A percentile compares a stretch with the other conserved stretches of the same genome.
These are phyloP conservation scores for Euphorbia schlechtendalii DNA, from an alignment of 441 rosid species.

Conservation along the genomic window DNA sequence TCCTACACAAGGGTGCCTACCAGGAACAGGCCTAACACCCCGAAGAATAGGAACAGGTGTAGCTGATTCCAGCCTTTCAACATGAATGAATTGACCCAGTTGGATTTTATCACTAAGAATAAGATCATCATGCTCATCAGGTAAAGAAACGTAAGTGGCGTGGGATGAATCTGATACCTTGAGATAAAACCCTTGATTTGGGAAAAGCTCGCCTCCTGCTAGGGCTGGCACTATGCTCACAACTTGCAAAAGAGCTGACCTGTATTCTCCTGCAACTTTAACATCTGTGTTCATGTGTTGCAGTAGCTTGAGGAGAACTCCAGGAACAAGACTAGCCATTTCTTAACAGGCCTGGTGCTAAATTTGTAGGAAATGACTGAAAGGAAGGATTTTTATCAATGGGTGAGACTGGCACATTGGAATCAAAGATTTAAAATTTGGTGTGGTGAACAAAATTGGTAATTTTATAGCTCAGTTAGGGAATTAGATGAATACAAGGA, in stretches of 20 bases:
- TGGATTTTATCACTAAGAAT: slow-evolving; percentile 93
- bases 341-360: no score
- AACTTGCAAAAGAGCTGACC: slow-evolving; percentile 83
- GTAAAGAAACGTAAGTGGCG: slow-evolving; percentile 88
- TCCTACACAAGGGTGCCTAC: slow-evolving; percentile 92
- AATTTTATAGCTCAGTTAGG: not conserved
- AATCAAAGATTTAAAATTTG: slow-evolving; percentile 19
- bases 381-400: slow-evolving; percentile 19
- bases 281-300: slow-evolving; percentile 93
- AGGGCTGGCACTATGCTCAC: slow-evolving; percentile 91
- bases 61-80: slow-evolving; percentile 80
- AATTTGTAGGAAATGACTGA: no score
- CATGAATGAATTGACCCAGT: slow-evolving; percentile 94
- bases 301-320: slow-evolving; percentile 88
- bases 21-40: slow-evolving; percentile 93
- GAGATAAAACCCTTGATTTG: slow-evolving; percentile 91
- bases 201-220: slow-evolving; percentile 86
- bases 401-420: slow-evolving; percentile 14
- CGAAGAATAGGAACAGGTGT: slow-evolving; percentile 85
- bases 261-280: slow-evolving; percentile 88
- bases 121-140: slow-evolving; percentile 89
- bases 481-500: not conserved
- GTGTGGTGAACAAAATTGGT: slow-evolving; percentile 15
- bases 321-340: slow-evolving; percentile 95
- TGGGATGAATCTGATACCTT: slow-evolving; percentile 99